phyloP scores from a whole-genome alignment of 768 basidiomycete genomes.

The Leccinum subtestaceum region DNA sequence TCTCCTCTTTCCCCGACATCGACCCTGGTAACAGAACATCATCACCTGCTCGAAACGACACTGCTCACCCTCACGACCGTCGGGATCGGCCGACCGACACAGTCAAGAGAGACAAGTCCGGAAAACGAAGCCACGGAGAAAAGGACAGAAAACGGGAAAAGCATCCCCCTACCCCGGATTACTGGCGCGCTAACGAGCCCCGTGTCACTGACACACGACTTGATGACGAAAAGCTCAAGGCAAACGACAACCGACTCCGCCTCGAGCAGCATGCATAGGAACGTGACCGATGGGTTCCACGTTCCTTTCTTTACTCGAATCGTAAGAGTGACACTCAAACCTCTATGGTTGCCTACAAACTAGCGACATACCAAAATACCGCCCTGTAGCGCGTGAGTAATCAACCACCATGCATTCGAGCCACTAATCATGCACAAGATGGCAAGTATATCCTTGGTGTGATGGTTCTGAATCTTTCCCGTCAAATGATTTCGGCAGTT shows the following conservation, averaged over 20 bases:
- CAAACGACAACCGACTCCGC: constrained; percentile 34
- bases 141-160: constrained; percentile 35
- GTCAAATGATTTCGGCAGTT: too few species aligned
- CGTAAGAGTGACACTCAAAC: constrained; percentile 62
- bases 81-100: constrained; percentile 15
- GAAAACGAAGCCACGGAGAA: constrained; percentile 25
- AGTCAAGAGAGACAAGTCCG: constrained; percentile 18
- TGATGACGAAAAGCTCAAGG: constrained; percentile 34
- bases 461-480: too few species aligned
- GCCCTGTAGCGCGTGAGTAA: constrained; percentile 52
- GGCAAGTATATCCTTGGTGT: constrained; percentile 57
- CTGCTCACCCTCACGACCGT: constrained; percentile 11
- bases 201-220: constrained; percentile 13
- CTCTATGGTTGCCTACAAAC: constrained; percentile 63
- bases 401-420: constrained; percentile 19
- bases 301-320: constrained; percentile 56
- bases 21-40: constrained; percentile 34
- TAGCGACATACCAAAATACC: constrained; percentile 66
- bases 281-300: constrained; percentile 27
- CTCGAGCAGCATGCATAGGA: constrained; percentile 18
- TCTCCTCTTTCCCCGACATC: constrained; percentile 68
- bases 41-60: constrained; percentile 18
- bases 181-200: constrained; percentile 20
- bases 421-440: constrained; percentile 48
- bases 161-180: constrained; percentile 24